phyloP scores from a whole-genome alignment of 768 basidiomycete genomes.

The Dendrothele bispora region DNA sequence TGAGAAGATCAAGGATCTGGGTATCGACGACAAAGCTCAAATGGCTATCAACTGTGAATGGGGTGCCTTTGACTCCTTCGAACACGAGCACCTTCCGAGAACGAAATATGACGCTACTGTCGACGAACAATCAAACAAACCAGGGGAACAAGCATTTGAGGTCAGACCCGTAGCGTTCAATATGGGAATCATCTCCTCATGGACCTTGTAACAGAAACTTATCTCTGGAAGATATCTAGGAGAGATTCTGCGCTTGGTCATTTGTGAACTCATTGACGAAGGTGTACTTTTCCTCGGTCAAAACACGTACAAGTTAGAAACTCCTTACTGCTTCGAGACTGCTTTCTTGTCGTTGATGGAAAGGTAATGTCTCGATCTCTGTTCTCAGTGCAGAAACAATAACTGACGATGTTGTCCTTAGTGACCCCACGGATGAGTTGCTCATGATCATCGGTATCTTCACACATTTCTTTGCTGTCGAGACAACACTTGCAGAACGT shows the following conservation, averaged over 20 bases:
- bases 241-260: conserved; percentile 92
- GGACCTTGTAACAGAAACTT: conserved; percentile 62
- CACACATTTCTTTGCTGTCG: conserved; percentile 93
- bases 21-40: conserved; percentile 58
- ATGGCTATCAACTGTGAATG: conserved; percentile 99
- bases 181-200: not conserved
- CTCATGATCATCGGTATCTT: conserved; percentile 98
- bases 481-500: conserved; percentile 94
- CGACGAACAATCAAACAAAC: conserved; percentile 95
- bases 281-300: conserved; percentile 98
- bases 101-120: conserved; percentile 93
- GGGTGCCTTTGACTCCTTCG: conserved; percentile 97
- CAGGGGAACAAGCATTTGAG: conserved; percentile 92
- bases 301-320: conserved; percentile 98
- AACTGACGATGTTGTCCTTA: conserved; percentile 25
- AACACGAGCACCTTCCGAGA: conserved; percentile 91
- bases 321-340: conserved; percentile 90
- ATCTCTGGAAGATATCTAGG: conserved; percentile 96
- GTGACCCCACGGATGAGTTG: conserved; percentile 94
- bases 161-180: conserved; percentile 38
- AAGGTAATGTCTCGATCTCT: conserved; percentile 48
- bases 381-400: not conserved
- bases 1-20: conserved; percentile 79
- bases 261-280: conserved; percentile 94
- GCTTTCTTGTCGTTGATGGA: conserved; percentile 98